Percentiles rank a stretch among this genome's conserved stretches.
These are phyloP conservation scores for Vachellia pachyceras DNA, from an alignment of 306 rosid genomes.

Conservation along the genomic window DNA sequence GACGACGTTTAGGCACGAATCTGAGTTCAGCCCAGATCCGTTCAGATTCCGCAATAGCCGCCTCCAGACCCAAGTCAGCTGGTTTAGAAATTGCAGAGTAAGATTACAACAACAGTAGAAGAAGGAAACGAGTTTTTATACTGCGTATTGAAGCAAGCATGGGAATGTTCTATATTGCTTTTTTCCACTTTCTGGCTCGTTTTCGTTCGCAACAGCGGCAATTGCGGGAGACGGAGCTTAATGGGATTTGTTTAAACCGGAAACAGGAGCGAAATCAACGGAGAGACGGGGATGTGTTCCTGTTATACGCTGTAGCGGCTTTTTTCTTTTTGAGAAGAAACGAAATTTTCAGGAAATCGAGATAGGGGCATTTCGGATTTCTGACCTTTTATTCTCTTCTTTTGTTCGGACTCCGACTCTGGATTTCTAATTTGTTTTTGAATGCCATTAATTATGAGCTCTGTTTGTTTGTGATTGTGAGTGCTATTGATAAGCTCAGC, in stretches of 20 bases:
- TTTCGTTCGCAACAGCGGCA: slow-evolving; percentile 39
- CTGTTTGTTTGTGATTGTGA: slow-evolving; percentile 28
- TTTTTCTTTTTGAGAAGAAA: not conserved
- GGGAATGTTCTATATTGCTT: slow-evolving; percentile 1
- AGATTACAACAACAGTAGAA: slow-evolving; percentile 1
- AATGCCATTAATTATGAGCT: not conserved
- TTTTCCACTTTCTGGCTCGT: slow-evolving; percentile 19
- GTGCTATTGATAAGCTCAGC: not conserved
- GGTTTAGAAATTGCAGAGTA: not conserved
- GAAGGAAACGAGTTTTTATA: slow-evolving; percentile 30
- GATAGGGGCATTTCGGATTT: not conserved
- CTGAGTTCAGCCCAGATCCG: slow-evolving; percentile 27
- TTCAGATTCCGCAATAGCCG: too few relatives aligned
- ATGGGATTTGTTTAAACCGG: slow-evolving; percentile 15
- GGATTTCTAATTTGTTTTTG: slow-evolving; percentile 12
- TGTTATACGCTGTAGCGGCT: not conserved
- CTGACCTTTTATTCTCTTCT: slow-evolving; percentile 42
- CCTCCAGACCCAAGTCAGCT: slow-evolving; percentile 24
- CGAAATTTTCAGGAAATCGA: not conserved
- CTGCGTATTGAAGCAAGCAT: not conserved
- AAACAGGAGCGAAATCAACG: slow-evolving; percentile 51
- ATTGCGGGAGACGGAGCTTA: slow-evolving; percentile 55
- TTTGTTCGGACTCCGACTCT: slow-evolving; percentile 42
- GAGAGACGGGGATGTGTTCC: not conserved
- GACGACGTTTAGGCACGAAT: not conserved